A percentile compares a stretch with the other conserved stretches of the same genome.
These are phyloP conservation scores for Lentinus brumalis DNA, from an alignment of 768 basidiomycete genomes.

Conservation along the genomic window DNA sequence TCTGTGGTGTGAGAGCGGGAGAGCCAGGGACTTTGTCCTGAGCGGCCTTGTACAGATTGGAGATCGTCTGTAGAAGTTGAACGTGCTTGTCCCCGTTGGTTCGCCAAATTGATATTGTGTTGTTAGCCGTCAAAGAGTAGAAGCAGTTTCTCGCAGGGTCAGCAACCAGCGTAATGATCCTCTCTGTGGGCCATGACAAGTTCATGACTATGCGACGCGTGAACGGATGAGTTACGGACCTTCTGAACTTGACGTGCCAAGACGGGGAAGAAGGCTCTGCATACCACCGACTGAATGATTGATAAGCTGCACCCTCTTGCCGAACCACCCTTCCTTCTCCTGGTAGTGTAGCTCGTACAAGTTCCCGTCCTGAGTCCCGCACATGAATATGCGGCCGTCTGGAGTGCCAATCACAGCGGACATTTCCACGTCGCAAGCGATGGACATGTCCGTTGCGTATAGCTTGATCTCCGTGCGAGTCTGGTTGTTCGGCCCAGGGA, in stretches of 20 bases:
- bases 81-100: slow-evolving; percentile 65
- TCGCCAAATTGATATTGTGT: slow-evolving; percentile 67
- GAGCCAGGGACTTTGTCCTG: slow-evolving; percentile 83
- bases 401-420: slow-evolving; percentile 74
- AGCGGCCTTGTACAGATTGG: slow-evolving; percentile 71
- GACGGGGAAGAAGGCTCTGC: slow-evolving; percentile 77
- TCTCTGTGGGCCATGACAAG: slow-evolving; percentile 49
- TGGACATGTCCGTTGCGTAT: slow-evolving; percentile 85
- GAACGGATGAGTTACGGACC: slow-evolving; percentile 43
- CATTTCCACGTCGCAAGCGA: slow-evolving; percentile 85
- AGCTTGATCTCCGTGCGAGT: slow-evolving; percentile 77
- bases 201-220: neutral
- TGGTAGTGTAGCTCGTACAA: slow-evolving; percentile 94
- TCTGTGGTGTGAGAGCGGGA: slow-evolving; percentile 67
- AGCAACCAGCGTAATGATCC: slow-evolving; percentile 65
- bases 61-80: slow-evolving; percentile 73
- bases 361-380: slow-evolving; percentile 80
- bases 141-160: slow-evolving; percentile 72
- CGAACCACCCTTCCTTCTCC: slow-evolving; percentile 90
- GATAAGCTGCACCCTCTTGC: slow-evolving; percentile 78
- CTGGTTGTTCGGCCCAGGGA: slow-evolving; percentile 40
- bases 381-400: slow-evolving; percentile 91
- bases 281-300: slow-evolving; percentile 85
- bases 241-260: slow-evolving; percentile 62
- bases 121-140: slow-evolving; percentile 73